Evolutionary conservation across 2,329 filamentous ascomycete species (phyloP).

Genomic region (Hypoxylon sp.): DNA sequence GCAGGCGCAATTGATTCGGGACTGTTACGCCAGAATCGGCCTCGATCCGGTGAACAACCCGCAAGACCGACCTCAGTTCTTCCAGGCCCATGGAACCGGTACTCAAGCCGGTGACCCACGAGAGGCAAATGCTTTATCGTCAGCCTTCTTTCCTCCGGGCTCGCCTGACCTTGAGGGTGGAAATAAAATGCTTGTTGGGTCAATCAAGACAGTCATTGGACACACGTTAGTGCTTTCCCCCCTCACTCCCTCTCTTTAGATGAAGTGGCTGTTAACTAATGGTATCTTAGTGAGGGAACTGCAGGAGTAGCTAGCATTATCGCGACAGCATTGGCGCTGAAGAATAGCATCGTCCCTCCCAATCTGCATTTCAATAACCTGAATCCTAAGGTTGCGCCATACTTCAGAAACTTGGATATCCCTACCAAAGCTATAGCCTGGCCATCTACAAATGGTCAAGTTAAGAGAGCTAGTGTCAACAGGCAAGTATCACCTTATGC

Average conservation of each 20-base stretch:
- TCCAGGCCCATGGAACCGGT: conserved; percentile 10
- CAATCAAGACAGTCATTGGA: not conserved
- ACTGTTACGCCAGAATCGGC: not conserved
- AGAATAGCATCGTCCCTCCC: not conserved
- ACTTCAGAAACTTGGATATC: not conserved
- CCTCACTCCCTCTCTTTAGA: too few species aligned
- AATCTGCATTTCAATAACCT: not conserved
- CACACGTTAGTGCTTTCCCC: too few species aligned
- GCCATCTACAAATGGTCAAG: not conserved
- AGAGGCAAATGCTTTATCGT: not conserved
- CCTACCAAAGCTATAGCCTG: not conserved
- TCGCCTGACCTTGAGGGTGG: not conserved
- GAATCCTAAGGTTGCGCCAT: not conserved
- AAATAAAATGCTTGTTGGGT: not conserved
- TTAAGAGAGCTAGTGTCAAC: not conserved
- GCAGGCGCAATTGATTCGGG: not conserved
- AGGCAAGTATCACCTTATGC: too few species aligned
- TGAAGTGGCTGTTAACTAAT: too few species aligned
- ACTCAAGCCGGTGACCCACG: conserved; percentile 1
- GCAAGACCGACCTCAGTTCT: conserved; percentile 6
- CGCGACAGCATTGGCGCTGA: not conserved
- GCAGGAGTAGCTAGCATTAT: not conserved
- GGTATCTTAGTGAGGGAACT: too few species aligned
- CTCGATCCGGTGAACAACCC: not conserved
- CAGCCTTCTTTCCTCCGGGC: not conserved